Conservation (phyloP, 2,329 filamentous ascomycete genomes). For the Ceratocystis cubensis region DNA sequence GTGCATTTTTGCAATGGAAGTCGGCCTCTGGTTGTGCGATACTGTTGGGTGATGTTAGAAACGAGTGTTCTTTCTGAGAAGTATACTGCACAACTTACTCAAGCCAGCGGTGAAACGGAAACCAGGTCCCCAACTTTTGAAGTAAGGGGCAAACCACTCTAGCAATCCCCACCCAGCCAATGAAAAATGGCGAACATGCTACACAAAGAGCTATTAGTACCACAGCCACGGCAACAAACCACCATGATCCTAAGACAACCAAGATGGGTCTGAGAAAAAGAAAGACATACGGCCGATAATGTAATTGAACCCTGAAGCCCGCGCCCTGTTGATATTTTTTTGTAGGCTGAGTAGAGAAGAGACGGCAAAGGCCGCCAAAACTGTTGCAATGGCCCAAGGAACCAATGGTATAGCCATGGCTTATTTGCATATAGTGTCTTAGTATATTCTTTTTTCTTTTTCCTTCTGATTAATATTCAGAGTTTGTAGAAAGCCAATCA, state of each 20-base stretch:
- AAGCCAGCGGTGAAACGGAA: constrained; percentile 17
- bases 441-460: neutral
- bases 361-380: constrained; percentile 29
- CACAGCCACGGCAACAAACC: neutral
- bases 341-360: constrained; percentile 29
- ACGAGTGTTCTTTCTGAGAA: neutral
- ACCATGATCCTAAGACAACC: constrained; percentile 17
- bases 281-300: constrained; percentile 39
- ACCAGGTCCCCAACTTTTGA: constrained; percentile 7
- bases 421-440: neutral
- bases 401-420: neutral
- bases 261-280: neutral
- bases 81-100: constrained; percentile 5
- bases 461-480: neutral
- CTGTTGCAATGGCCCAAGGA: constrained; percentile 27
- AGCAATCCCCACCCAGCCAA: constrained; percentile 42
- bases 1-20: constrained; percentile 32
- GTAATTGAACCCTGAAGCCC: constrained; percentile 40
- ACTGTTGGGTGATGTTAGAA: neutral
- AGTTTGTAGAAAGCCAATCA: neutral
- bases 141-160: neutral
- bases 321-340: constrained; percentile 38
- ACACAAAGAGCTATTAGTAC: neutral
- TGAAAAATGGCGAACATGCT: constrained; percentile 40
- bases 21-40: constrained; percentile 16